Evolutionary conservation across 768 basidiomycete genomes (phyloP).

Genomic region (Gymnopilus dilepis): DNA sequence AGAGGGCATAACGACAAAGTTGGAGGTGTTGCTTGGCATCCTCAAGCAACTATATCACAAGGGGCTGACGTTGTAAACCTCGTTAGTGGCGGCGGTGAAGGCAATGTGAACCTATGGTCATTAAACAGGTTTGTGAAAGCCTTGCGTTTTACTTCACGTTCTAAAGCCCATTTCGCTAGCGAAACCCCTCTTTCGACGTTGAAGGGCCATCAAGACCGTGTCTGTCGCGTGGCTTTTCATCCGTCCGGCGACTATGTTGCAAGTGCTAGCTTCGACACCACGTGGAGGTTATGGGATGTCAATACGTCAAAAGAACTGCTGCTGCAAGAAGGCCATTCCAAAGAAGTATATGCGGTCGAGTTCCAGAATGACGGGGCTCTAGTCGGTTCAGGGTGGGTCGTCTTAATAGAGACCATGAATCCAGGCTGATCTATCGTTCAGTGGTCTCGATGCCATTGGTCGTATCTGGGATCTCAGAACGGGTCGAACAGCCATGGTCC

Average conservation of each 20-base stretch:
- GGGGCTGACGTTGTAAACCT: slow-evolving; percentile 73
- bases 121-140: slow-evolving; percentile 64
- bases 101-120: slow-evolving; percentile 87
- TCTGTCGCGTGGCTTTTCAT: slow-evolving; percentile 95
- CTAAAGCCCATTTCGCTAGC: slow-evolving; percentile 42
- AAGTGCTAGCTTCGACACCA: slow-evolving; percentile 95
- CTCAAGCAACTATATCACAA: slow-evolving; percentile 81
- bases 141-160: neutral
- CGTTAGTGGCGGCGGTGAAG: slow-evolving; percentile 91
- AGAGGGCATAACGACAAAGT: slow-evolving; percentile 90
- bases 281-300: slow-evolving; percentile 98
- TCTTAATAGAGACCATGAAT: neutral
- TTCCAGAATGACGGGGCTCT: slow-evolving; percentile 96
- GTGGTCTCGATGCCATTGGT: slow-evolving; percentile 95
- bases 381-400: slow-evolving; percentile 85
- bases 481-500: slow-evolving; percentile 95
- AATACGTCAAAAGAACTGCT: slow-evolving; percentile 79
- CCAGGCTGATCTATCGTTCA: slow-evolving; percentile 34
- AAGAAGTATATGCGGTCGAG: slow-evolving; percentile 94
- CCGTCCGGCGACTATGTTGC: slow-evolving; percentile 94
- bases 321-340: slow-evolving; percentile 95
- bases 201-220: slow-evolving; percentile 87
- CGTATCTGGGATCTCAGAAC: slow-evolving; percentile 97
- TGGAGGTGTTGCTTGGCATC: slow-evolving; percentile 98
- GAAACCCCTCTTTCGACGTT: slow-evolving; percentile 86